Conservation (phyloP, 176 grass and related monocot species). For the Oryza officinalis region DNA sequence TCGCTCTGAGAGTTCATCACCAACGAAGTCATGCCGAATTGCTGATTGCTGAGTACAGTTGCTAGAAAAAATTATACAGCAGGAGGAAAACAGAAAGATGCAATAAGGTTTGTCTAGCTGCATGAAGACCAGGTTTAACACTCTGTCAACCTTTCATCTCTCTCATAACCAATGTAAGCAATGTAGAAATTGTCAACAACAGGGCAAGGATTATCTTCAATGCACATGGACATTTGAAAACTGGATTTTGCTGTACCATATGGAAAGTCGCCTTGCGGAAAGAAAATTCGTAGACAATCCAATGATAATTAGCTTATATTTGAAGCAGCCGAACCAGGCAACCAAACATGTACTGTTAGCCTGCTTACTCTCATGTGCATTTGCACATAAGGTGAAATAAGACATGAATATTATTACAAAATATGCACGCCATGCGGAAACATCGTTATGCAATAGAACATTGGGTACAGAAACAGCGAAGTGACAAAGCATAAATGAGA, state of each 20-base stretch:
- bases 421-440: background rate
- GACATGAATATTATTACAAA: background rate
- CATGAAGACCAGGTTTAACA: background rate
- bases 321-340: background rate
- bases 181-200: background rate
- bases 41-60: background rate
- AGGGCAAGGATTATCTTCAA: background rate
- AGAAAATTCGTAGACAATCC: background rate
- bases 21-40: too few relatives aligned
- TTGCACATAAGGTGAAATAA: background rate
- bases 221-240: background rate
- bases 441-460: background rate
- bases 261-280: background rate
- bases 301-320: background rate
- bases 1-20: too few relatives aligned
- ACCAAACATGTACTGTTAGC: background rate
- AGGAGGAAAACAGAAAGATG: background rate
- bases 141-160: background rate
- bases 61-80: background rate
- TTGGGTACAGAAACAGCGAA: background rate
- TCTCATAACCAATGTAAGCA: background rate
- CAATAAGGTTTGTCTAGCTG: background rate
- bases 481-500: background rate
- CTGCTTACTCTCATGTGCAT: background rate
- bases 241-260: background rate